Evolutionary conservation across 1,284 basidiomycete species (phyloP).

Genomic region (Sporisorium iseilematis-ciliati): DNA sequence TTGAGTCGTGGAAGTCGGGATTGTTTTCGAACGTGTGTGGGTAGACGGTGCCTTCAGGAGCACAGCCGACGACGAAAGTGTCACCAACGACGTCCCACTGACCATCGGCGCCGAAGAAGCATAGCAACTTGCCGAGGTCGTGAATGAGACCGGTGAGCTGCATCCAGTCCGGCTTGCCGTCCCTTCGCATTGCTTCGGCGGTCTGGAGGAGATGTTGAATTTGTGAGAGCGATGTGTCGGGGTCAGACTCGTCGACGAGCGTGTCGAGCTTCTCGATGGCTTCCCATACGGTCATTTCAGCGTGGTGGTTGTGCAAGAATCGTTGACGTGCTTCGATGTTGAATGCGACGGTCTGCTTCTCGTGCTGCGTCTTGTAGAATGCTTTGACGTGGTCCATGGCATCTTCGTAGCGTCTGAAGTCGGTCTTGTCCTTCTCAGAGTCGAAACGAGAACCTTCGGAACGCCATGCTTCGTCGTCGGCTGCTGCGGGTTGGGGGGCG

Average conservation of each 20-base stretch:
- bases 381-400: slow-evolving; percentile 87
- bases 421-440: slow-evolving; percentile 79
- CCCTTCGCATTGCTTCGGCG: slow-evolving; percentile 87
- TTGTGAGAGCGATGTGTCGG: slow-evolving; percentile 73
- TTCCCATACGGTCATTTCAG: slow-evolving; percentile 78
- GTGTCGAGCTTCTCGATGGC: slow-evolving; percentile 91
- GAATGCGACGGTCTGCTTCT: slow-evolving; percentile 76
- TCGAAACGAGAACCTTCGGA: slow-evolving; percentile 75
- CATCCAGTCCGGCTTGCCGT: slow-evolving; percentile 78
- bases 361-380: slow-evolving; percentile 89
- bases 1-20: slow-evolving; percentile 78
- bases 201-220: slow-evolving; percentile 92
- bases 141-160: slow-evolving; percentile 84
- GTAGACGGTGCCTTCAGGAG: slow-evolving; percentile 76
- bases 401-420: slow-evolving; percentile 72
- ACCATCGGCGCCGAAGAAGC: slow-evolving; percentile 72
- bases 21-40: slow-evolving; percentile 85
- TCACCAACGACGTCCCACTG: slow-evolving; percentile 92
- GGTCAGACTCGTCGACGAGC: slow-evolving; percentile 87
- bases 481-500: slow-evolving; percentile 30
- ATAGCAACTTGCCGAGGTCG: slow-evolving; percentile 56
- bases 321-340: slow-evolving; percentile 48
- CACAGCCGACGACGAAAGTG: slow-evolving; percentile 87
- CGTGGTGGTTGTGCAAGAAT: slow-evolving; percentile 49
- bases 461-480: slow-evolving; percentile 44